Conservation (phyloP, 257 asterid genomes). For the Penstemon eatonii region DNA sequence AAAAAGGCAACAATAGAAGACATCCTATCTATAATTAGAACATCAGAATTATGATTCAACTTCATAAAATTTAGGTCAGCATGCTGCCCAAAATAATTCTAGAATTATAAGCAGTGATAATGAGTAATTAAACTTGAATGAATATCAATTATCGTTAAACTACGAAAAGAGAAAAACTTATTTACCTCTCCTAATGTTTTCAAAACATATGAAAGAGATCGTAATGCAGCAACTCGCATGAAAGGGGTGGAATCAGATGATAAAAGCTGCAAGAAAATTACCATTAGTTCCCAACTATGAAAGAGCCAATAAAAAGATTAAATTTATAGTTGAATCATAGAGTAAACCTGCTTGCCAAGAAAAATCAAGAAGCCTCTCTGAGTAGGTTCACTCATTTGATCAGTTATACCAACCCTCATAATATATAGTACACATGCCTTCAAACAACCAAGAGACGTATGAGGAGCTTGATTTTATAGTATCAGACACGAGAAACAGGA, state of each 20-base stretch:
- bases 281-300: slow-evolving; percentile 25
- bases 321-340: slow-evolving; percentile 30
- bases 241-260: slow-evolving; percentile 84
- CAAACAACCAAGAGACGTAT: slow-evolving; percentile 44
- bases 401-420: slow-evolving; percentile 87
- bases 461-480: slow-evolving; percentile 33
- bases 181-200: slow-evolving; percentile 96
- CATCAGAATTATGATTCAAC: slow-evolving; percentile 7
- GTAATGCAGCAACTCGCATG: slow-evolving; percentile 79
- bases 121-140: slow-evolving; percentile 12
- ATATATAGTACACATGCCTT: slow-evolving; percentile 96
- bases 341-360: slow-evolving; percentile 85
- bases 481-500: slow-evolving; percentile 22
- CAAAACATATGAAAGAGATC: slow-evolving; percentile 77
- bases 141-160: slow-evolving; percentile 20
- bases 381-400: slow-evolving; percentile 95
- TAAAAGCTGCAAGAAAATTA: slow-evolving; percentile 70
- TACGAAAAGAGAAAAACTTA: slow-evolving; percentile 30
- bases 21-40: slow-evolving; percentile 8
- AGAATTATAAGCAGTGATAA: slow-evolving; percentile 11
- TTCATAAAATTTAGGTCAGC: slow-evolving; percentile 5
- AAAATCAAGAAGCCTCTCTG: slow-evolving; percentile 87
- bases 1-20: slow-evolving; percentile 3
- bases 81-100: slow-evolving; percentile 13
- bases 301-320: slow-evolving; percentile 23